phyloP scores from a whole-genome alignment of 495 filamentous ascomycete species.

The Aspergillus coremiiformis region DNA sequence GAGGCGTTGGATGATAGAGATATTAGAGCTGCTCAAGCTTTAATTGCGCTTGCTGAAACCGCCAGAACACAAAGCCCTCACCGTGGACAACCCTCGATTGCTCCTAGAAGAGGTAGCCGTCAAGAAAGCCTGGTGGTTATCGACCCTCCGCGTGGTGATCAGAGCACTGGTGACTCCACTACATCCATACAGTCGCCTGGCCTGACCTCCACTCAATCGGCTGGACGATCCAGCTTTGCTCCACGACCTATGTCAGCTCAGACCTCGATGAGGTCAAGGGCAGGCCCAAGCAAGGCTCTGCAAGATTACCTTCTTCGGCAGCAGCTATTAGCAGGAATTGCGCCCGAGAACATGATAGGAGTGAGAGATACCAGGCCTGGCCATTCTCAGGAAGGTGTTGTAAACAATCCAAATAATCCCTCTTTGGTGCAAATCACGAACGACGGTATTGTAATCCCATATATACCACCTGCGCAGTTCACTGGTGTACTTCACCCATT shows the following conservation, averaged over 20 bases:
- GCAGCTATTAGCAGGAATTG: constrained; percentile 27
- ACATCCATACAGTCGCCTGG: neutral
- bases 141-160: neutral
- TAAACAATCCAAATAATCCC: constrained; percentile 1
- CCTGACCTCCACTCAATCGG: neutral
- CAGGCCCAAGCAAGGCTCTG: constrained; percentile 5
- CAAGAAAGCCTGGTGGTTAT: neutral
- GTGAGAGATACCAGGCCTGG: constrained; percentile 4
- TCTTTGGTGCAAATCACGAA: constrained; percentile 16
- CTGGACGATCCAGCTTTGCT: neutral
- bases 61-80: neutral
- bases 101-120: neutral
- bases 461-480: constrained; percentile 19
- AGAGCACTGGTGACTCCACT: neutral
- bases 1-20: neutral
- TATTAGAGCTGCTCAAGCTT: neutral
- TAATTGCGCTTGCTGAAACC: neutral
- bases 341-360: constrained; percentile 15
- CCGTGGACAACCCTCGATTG: neutral
- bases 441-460: constrained; percentile 10
- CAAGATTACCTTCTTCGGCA: constrained; percentile 27
- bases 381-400: neutral
- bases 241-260: neutral
- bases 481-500: constrained; percentile 8
- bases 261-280: neutral